Evolutionary conservation across 495 filamentous ascomycete genomes (phyloP).

Genomic region (Penicillium parvum): DNA sequence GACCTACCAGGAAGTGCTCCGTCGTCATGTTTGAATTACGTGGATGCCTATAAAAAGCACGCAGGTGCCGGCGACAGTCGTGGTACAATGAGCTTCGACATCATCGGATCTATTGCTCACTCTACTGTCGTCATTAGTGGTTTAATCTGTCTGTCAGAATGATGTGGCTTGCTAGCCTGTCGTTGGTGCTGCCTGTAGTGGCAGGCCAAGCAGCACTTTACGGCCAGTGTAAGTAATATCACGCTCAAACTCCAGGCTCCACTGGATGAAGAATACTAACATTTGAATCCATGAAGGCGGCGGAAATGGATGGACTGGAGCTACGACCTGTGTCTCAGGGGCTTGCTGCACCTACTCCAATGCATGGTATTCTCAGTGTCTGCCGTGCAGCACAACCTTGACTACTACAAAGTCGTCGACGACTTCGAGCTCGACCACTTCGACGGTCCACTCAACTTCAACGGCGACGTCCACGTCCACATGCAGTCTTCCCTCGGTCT

Average conservation of each 20-base stretch:
- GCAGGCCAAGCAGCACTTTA: slow-evolving; percentile 2
- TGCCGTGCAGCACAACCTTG: neutral
- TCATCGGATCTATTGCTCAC: too few relatives aligned
- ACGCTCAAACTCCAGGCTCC: too few relatives aligned
- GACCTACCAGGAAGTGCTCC: too few relatives aligned
- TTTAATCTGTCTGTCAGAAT: neutral
- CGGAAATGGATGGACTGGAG: neutral
- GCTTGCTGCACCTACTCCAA: slow-evolving; percentile 2
- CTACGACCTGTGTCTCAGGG: slow-evolving; percentile 1
- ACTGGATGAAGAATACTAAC: too few relatives aligned
- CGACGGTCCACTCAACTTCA: neutral
- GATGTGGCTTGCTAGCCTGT: slow-evolving; percentile 1
- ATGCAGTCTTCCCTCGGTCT: slow-evolving; percentile 52
- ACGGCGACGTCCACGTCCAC: too few relatives aligned
- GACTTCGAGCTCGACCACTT: too few relatives aligned
- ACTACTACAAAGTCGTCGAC: neutral
- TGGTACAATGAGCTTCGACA: too few relatives aligned
- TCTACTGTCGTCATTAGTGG: too few relatives aligned
- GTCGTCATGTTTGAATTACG: too few relatives aligned
- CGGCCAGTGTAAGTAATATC: slow-evolving; percentile 3
- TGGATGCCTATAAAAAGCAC: too few relatives aligned
- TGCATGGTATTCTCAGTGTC: slow-evolving; percentile 2
- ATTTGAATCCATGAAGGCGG: neutral
- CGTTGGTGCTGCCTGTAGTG: neutral
- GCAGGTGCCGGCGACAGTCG: too few relatives aligned